Percentiles rank a stretch among this genome's conserved stretches.
phyloP scores from a whole-genome alignment of 1,284 basidiomycete species.

The Ganoderma leucocontextum region DNA sequence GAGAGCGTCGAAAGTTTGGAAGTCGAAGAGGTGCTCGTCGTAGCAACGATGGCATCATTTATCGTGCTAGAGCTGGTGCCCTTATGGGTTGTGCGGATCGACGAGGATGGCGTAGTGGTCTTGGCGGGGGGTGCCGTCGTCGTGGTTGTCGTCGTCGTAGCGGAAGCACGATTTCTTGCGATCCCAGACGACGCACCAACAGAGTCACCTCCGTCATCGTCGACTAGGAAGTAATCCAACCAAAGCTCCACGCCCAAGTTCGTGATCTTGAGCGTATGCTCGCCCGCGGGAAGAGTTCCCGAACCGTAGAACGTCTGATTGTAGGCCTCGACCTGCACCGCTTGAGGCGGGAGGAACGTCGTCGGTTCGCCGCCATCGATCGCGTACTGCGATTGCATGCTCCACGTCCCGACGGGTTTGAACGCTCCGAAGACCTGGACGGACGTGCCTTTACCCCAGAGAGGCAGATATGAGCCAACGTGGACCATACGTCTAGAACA shows the following conservation, averaged over 20 bases:
- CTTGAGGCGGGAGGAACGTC: background rate
- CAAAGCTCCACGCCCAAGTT: background rate
- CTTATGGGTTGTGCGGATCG: background rate
- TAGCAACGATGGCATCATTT: too few species aligned
- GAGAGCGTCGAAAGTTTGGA: background rate
- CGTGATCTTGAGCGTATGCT: conserved; percentile 1
- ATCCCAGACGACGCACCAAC: background rate
- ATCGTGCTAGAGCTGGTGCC: background rate
- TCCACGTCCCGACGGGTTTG: background rate
- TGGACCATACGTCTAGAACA: too few species aligned
- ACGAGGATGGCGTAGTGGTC: background rate
- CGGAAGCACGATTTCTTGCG: background rate
- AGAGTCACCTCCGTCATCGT: background rate
- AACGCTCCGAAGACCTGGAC: background rate
- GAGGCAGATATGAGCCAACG: background rate
- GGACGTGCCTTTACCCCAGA: background rate
- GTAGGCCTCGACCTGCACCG: background rate
- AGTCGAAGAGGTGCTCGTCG: too few species aligned
- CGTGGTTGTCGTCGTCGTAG: background rate
- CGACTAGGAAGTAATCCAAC: background rate
- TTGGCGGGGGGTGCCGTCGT: background rate
- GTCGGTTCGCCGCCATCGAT: conserved; percentile 2
- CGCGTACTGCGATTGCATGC: conserved; percentile 9
- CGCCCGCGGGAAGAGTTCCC: background rate
- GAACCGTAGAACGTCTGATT: background rate